phyloP scores from a whole-genome alignment of 2,329 filamentous ascomycete species.

The Calonectria hongkongensis region DNA sequence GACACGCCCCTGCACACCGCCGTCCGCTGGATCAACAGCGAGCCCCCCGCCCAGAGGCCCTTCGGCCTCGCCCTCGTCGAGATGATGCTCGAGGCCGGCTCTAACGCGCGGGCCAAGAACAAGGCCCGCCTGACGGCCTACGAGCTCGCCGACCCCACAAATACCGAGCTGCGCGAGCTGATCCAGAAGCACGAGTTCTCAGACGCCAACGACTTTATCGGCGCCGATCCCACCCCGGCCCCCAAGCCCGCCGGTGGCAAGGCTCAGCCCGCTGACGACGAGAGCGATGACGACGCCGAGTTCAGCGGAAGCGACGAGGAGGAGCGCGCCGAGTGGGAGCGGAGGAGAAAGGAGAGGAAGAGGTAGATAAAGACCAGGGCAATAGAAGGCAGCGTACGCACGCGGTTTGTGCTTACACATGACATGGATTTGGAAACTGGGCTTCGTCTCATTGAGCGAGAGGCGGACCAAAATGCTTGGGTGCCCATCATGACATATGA shows the following conservation, averaged over 20 bases:
- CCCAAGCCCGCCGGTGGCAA: conserved; percentile 39
- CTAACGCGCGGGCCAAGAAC: conserved; percentile 76
- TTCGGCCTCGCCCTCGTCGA: conserved; percentile 81
- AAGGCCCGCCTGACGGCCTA: conserved; percentile 82
- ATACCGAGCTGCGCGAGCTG: conserved; percentile 75
- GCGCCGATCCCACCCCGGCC: conserved; percentile 53
- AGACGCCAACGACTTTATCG: conserved; percentile 76
- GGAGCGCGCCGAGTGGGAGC: conserved; percentile 77
- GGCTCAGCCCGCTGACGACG: conserved; percentile 51
- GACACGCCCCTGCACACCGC: conserved; percentile 89
- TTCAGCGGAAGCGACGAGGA: conserved; percentile 80
- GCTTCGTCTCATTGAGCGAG: conserved; percentile 41
- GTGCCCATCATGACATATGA: conserved; percentile 46
- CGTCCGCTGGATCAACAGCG: conserved; percentile 84
- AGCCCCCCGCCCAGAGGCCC: conserved; percentile 77
- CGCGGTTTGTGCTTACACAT: conserved; percentile 37
- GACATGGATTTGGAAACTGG: conserved; percentile 33
- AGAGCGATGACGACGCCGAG: conserved; percentile 74
- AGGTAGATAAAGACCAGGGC: conserved; percentile 38
- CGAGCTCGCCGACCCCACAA: conserved; percentile 84
- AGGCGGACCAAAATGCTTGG: conserved; percentile 39
- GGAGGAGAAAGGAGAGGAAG: conserved; percentile 66
- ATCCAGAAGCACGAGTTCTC: conserved; percentile 84
- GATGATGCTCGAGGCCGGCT: conserved; percentile 89
- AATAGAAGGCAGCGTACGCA: conserved; percentile 29